Evolutionary conservation across 495 filamentous ascomycete species (phyloP).

Genomic region (Hypoxylon lenormandii): DNA sequence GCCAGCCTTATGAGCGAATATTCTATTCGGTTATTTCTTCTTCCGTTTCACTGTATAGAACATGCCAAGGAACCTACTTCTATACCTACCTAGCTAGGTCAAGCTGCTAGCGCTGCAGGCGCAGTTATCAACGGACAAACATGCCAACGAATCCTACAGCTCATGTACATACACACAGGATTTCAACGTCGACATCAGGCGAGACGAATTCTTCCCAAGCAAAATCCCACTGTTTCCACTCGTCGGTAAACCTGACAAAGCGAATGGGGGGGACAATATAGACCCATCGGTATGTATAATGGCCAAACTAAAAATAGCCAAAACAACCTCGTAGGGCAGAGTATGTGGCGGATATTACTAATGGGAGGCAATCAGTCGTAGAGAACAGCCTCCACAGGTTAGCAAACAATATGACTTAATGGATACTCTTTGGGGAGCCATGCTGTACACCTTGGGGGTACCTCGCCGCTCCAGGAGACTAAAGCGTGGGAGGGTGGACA

Average conservation of each 20-base stretch:
- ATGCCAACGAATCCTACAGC: constrained; percentile 34
- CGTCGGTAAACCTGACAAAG: neutral
- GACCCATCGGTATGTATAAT: neutral
- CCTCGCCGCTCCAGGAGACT: neutral
- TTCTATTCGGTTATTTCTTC: too few species aligned
- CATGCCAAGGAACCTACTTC: constrained; percentile 4
- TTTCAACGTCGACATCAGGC: constrained; percentile 1
- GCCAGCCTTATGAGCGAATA: neutral
- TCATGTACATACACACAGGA: constrained; percentile 7
- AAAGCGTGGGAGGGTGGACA: neutral
- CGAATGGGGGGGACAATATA: neutral
- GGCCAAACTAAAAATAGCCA: constrained; percentile 26
- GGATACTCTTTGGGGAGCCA: neutral
- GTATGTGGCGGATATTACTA: neutral
- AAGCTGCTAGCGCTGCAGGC: constrained; percentile 13
- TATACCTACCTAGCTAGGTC: neutral
- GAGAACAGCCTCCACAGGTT: neutral
- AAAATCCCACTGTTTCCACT: constrained; percentile 6
- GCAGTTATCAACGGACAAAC: constrained; percentile 7
- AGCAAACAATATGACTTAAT: neutral
- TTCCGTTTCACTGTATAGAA: neutral
- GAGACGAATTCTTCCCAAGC: constrained; percentile 8
- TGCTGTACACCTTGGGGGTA: neutral
- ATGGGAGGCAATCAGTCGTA: neutral
- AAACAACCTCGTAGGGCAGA: constrained; percentile 17